Base-by-base conservation (phyloP, 768 basidiomycete species). In the Boletales sp. region DNA sequence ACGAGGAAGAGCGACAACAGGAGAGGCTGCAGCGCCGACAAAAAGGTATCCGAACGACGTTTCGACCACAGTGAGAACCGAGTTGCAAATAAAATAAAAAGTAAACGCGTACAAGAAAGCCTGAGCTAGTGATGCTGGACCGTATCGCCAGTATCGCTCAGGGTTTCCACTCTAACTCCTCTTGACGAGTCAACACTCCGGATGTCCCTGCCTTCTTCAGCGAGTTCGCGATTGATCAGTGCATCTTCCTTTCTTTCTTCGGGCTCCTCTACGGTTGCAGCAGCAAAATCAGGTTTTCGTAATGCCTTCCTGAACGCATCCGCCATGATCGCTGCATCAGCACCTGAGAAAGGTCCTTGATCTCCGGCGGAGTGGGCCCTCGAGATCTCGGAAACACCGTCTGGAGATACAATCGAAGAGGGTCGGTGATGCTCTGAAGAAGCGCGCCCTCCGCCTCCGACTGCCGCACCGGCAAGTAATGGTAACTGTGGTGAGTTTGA, bases 261-360 rank as follows among this genome's bases (percentile, higher is more conserved):
- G 28, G 55, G 60, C 63, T 90, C 90, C 59, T 88, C 87, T 13
- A 83, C 77, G 4, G 83, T 78, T 47, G 76, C 65, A 17, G 69
- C 79, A n/a, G 84, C 78, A 67, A 94, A 94, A 63, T 91, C 90
- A 10, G 93, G 92, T 66, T 92, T 92, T 65, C 92, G 78, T 62
- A 95, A 73, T 56, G 87, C 88, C 66, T 87, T 83, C 60, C 93
- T 77, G 71, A 94, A 95, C 7, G 93, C 93, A 72, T 91, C 86
- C 36, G 92, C 91, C 83, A 94, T 90, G 64, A 93, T 88, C 35
- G 89, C 90, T 46, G 93, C 93, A 68, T 95, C 92, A 18, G 87
- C 84, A 17, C 82, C 84, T 40, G 84, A 86, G 69, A 94, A 86
- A 10, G 83, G 86, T 11, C 80, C 87, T 38, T 81, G 73, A 47